Conservation (phyloP, 192 early-diverging fungal genomes). For the Coemansia pectinata region DNA sequence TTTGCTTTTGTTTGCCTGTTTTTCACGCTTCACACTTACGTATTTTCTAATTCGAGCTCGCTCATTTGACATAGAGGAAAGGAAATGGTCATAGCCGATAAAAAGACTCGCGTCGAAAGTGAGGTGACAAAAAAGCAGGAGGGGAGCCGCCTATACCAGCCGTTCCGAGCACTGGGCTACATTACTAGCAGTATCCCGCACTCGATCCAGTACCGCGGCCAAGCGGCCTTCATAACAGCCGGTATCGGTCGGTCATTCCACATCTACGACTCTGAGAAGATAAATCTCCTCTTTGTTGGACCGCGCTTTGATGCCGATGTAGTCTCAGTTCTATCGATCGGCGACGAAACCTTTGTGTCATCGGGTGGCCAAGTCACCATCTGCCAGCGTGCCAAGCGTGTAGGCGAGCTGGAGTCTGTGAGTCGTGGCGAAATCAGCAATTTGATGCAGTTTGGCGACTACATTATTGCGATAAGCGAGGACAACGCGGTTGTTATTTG, state of each 20-base stretch:
- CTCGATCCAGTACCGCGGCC: conserved; percentile 74
- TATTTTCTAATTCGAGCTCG: not conserved
- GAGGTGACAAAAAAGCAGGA: not conserved
- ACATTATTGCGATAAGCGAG: conserved; percentile 73
- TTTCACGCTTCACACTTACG: not conserved
- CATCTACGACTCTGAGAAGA: conserved; percentile 80
- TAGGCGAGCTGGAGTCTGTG: conserved; percentile 20
- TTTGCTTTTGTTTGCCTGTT: not conserved
- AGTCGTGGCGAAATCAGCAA: conserved; percentile 57
- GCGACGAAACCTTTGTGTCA: conserved; percentile 76
- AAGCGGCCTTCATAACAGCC: conserved; percentile 79
- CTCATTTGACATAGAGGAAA: not conserved
- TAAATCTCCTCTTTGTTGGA: conserved; percentile 78
- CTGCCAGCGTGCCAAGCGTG: conserved; percentile 61
- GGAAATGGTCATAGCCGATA: conserved; percentile 24
- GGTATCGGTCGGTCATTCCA: conserved; percentile 88
- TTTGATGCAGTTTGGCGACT: conserved; percentile 74
- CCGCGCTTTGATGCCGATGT: conserved; percentile 68
- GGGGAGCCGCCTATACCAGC: conserved; percentile 68
- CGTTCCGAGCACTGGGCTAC: conserved; percentile 91
- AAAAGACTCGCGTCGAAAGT: conserved; percentile 25
- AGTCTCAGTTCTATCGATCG: conserved; percentile 66
- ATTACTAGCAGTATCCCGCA: conserved; percentile 81
- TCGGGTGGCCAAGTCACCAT: conserved; percentile 61
- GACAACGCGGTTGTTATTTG: conserved; percentile 81